phyloP scores from a whole-genome alignment of 2,329 filamentous ascomycete genomes.

The Aureobasidium subglaciale region DNA sequence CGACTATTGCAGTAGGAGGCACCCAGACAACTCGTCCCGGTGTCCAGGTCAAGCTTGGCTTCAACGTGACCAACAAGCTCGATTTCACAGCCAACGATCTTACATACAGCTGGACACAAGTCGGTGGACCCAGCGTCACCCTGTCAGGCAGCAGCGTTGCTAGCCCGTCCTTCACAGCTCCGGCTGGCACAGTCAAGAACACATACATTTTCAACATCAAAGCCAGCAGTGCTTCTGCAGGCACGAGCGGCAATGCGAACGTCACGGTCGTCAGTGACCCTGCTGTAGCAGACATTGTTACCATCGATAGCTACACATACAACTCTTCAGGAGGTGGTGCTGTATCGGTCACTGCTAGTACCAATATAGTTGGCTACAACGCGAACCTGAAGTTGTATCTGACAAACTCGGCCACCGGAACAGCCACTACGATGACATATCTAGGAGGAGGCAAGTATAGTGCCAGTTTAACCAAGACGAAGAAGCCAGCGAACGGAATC shows the following conservation, averaged over 20 bases:
- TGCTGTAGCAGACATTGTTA: slow-evolving; percentile 25
- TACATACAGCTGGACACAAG: slow-evolving; percentile 29
- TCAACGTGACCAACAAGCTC: slow-evolving; percentile 25
- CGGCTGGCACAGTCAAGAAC: slow-evolving; percentile 22
- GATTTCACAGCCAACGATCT: slow-evolving; percentile 20
- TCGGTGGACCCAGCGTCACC: slow-evolving; percentile 21
- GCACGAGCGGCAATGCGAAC: slow-evolving; percentile 23
- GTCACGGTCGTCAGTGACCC: slow-evolving; percentile 27
- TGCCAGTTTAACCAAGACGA: slow-evolving; percentile 23
- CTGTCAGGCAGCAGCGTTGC: slow-evolving; percentile 20
- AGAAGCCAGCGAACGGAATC: slow-evolving; percentile 22
- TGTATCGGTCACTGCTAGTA: slow-evolving; percentile 28
- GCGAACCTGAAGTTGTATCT: slow-evolving; percentile 27
- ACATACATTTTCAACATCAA: slow-evolving; percentile 27
- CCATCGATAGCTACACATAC: slow-evolving; percentile 30
- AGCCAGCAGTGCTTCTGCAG: slow-evolving; percentile 24
- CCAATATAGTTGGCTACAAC: slow-evolving; percentile 29
- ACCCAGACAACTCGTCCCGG: slow-evolving; percentile 24
- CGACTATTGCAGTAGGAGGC: slow-evolving; percentile 23
- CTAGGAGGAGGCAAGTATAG: slow-evolving; percentile 26
- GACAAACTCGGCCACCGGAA: slow-evolving; percentile 20
- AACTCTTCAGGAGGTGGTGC: slow-evolving; percentile 26
- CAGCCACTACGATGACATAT: slow-evolving; percentile 22
- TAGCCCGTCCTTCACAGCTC: slow-evolving; percentile 17
- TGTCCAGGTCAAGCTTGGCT: slow-evolving; percentile 25